phyloP scores from a whole-genome alignment of 331 rosid genomes.

The Cydonia oblonga region DNA sequence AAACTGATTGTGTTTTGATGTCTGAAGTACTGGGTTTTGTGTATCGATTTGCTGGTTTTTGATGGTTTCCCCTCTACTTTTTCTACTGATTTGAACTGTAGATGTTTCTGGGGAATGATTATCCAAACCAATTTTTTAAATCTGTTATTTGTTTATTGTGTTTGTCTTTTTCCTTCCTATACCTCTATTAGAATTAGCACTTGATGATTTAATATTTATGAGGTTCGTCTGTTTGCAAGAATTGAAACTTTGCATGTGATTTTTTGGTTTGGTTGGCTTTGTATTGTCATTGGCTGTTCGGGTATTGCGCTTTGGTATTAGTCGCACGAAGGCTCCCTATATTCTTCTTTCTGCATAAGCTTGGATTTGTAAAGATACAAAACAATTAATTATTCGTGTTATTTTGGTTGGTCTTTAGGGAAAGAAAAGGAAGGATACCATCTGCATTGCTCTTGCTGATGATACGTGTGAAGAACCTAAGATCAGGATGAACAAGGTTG shows the following conservation, averaged over 20 bases:
- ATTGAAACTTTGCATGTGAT: neutral
- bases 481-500: conserved; percentile 32
- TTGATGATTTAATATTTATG: neutral
- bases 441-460: conserved; percentile 95
- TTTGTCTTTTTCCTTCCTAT: too few species aligned
- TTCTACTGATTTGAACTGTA: neutral
- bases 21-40: neutral
- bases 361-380: neutral
- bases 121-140: too few species aligned
- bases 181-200: neutral
- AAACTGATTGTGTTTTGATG: neutral
- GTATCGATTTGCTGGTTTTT: neutral
- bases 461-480: conserved; percentile 85
- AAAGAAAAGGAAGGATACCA: conserved; percentile 81
- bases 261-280: neutral
- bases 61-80: neutral
- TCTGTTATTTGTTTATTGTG: too few species aligned
- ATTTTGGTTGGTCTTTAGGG: conserved; percentile 33
- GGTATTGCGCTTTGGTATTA: neutral
- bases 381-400: neutral
- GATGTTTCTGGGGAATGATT: too few species aligned
- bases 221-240: too few species aligned
- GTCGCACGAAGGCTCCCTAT: too few species aligned
- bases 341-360: too few species aligned
- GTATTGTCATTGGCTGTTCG: neutral